phyloP scores from a whole-genome alignment of 306 rosid genomes.

The Glycyrrhiza uralensis region DNA sequence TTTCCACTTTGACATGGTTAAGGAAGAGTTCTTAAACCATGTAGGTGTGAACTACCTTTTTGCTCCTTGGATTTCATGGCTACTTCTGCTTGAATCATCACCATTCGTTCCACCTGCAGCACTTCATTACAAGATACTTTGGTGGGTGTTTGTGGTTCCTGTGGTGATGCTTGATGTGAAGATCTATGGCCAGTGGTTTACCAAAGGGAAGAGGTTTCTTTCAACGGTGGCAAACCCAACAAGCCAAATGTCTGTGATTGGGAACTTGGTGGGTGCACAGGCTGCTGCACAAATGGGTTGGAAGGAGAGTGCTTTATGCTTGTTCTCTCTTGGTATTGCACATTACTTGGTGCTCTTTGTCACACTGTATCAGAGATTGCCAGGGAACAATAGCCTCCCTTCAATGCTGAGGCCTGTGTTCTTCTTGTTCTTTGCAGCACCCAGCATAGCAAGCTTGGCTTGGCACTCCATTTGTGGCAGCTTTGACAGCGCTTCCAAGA shows the following conservation, averaged over 20 bases:
- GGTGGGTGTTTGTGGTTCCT: slow-evolving; percentile 43
- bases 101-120: slow-evolving; percentile 29
- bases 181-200: slow-evolving; percentile 60
- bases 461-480: slow-evolving; percentile 45
- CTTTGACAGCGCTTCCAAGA: slow-evolving; percentile 41
- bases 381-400: slow-evolving; percentile 41
- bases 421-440: slow-evolving; percentile 64
- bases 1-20: slow-evolving; percentile 39
- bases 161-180: slow-evolving; percentile 48
- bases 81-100: slow-evolving; percentile 46
- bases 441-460: slow-evolving; percentile 54
- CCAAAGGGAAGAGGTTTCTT: slow-evolving; percentile 40
- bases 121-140: slow-evolving; percentile 26
- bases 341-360: slow-evolving; percentile 56
- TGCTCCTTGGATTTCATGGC: slow-evolving; percentile 58
- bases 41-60: slow-evolving; percentile 49
- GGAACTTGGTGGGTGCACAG: slow-evolving; percentile 48
- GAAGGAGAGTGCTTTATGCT: slow-evolving; percentile 49
- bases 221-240: slow-evolving; percentile 50
- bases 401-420: slow-evolving; percentile 44
- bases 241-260: slow-evolving; percentile 53
- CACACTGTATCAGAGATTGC: slow-evolving; percentile 52
- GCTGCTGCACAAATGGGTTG: slow-evolving; percentile 53
- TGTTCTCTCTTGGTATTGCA: slow-evolving; percentile 52
- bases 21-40: slow-evolving; percentile 43